Evolutionary conservation across 495 filamentous ascomycete species (phyloP).

Genomic region (Staphylotrichum longicolle): DNA sequence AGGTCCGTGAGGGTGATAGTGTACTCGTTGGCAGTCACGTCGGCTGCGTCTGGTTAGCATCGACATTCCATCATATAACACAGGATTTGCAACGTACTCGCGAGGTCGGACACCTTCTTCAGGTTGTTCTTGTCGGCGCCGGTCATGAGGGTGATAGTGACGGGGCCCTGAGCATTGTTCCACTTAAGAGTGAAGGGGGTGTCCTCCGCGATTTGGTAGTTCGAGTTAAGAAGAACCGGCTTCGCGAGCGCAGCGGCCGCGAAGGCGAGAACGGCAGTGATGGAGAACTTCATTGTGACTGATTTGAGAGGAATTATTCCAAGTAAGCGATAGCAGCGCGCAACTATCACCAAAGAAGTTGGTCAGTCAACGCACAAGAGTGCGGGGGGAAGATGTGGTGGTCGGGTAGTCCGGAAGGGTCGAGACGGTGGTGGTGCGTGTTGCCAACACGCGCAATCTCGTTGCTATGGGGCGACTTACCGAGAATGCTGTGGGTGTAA

Average conservation of each 20-base stretch:
- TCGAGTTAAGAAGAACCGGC: slow-evolving; percentile 42
- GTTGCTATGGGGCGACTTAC: slow-evolving; percentile 7
- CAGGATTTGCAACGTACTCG: slow-evolving; percentile 25
- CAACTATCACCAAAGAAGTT: slow-evolving; percentile 4
- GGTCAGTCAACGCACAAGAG: slow-evolving; percentile 1
- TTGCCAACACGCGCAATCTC: too few species aligned
- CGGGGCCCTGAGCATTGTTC: slow-evolving; percentile 37
- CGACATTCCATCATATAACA: neutral
- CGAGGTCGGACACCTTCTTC: slow-evolving; percentile 35
- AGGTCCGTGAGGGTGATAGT: slow-evolving; percentile 35
- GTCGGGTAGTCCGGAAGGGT: neutral
- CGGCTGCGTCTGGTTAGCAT: slow-evolving; percentile 30
- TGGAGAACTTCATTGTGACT: slow-evolving; percentile 47
- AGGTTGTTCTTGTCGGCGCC: slow-evolving; percentile 35
- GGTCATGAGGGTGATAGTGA: slow-evolving; percentile 41
- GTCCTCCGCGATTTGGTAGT: slow-evolving; percentile 39
- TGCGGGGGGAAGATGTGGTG: neutral
- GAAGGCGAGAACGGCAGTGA: slow-evolving; percentile 38
- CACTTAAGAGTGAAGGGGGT: slow-evolving; percentile 45
- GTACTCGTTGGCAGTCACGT: slow-evolving; percentile 33
- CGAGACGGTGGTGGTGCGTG: neutral
- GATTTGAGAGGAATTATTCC: slow-evolving; percentile 8
- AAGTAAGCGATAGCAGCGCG: slow-evolving; percentile 7
- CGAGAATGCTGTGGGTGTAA: slow-evolving; percentile 11
- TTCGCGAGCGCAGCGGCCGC: slow-evolving; percentile 40